phyloP scores from a whole-genome alignment of 23 red algal genomes.

The Agarophyton chilense region DNA sequence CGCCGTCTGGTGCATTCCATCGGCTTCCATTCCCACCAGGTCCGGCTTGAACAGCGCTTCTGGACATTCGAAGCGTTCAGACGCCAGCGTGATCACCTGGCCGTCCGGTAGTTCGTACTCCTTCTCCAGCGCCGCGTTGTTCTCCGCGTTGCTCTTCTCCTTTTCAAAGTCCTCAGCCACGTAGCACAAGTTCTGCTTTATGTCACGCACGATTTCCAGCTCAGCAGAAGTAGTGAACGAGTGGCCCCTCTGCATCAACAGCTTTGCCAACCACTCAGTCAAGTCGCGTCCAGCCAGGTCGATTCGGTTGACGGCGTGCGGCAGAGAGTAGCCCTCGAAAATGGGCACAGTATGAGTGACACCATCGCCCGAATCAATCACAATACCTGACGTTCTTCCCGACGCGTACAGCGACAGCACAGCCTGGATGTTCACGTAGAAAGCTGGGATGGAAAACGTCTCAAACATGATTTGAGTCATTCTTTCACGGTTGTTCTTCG shows the following conservation, averaged over 20 bases:
- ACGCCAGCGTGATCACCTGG: conserved; percentile 93
- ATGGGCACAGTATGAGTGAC: conserved; percentile 99
- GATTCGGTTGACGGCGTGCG: conserved; percentile 95
- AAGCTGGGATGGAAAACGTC: conserved; percentile 94
- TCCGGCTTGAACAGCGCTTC: conserved; percentile 99
- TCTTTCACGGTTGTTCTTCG: conserved; percentile 91
- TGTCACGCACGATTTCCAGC: conserved; percentile 99
- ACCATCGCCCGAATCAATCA: conserved; percentile 98
- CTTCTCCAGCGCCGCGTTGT: conserved; percentile 90
- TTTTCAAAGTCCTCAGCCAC: conserved; percentile 96
- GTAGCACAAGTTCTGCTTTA: conserved; percentile 96
- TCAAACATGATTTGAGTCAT: conserved; percentile 99
- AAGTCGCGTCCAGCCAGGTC: conserved; percentile 96
- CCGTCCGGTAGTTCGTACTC: conserved; percentile 99
- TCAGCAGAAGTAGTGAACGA: conserved; percentile 98
- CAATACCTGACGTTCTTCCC: conserved; percentile 94
- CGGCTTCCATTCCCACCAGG: conserved; percentile 81
- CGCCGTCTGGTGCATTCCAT: conserved; percentile 90
- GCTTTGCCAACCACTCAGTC: conserved; percentile 89
- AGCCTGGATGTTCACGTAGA: conserved; percentile 99
- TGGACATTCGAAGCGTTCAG: conserved; percentile 96
- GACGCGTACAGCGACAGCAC: conserved; percentile 99
- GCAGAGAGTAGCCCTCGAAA: conserved; percentile 98
- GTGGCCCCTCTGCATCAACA: conserved; percentile 92
- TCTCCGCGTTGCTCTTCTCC: conserved; percentile 72